These are phyloP conservation scores for Kurtzmaniella cleridarum DNA, from an alignment of 805 yeast genomes.

Conservation along the genomic window DNA sequence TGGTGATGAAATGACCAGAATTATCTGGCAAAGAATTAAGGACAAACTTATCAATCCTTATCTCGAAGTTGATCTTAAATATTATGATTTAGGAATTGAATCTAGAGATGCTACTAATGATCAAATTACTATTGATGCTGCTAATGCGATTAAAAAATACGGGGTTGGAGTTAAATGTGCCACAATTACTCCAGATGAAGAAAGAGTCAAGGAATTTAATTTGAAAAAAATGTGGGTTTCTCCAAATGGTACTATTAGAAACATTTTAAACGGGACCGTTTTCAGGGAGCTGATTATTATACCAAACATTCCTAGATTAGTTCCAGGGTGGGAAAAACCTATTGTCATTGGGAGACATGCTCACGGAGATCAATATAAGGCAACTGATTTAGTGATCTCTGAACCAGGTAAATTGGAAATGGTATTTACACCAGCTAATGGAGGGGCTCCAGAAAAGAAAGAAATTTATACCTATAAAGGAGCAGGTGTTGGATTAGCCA, in stretches of 20 bases:
- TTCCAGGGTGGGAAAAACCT: slow-evolving; percentile 78
- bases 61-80: slow-evolving; percentile 67
- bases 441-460: slow-evolving; percentile 41
- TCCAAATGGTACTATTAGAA: slow-evolving; percentile 81
- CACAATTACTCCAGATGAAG: slow-evolving; percentile 80
- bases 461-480: slow-evolving; percentile 60
- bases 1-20: slow-evolving; percentile 85
- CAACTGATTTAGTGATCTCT: slow-evolving; percentile 65
- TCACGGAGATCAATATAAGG: slow-evolving; percentile 79
- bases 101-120: slow-evolving; percentile 69
- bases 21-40: slow-evolving; percentile 75
- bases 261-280: slow-evolving; percentile 76
- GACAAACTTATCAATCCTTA: slow-evolving; percentile 62
- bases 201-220: slow-evolving; percentile 66
- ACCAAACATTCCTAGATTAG: slow-evolving; percentile 68
- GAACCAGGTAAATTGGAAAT: slow-evolving; percentile 64
- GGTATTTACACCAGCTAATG: slow-evolving; percentile 59
- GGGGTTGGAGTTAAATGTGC: slow-evolving; percentile 86
- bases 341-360: slow-evolving; percentile 85
- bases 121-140: slow-evolving; percentile 72
- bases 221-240: slow-evolving; percentile 81
- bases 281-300: slow-evolving; percentile 82
- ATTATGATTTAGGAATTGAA: slow-evolving; percentile 67
- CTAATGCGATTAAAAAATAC: slow-evolving; percentile 64
- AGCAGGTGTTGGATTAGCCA: slow-evolving; percentile 72